Conservation (phyloP, 2,329 filamentous ascomycete genomes). For the Mycosphaerella sp. region DNA sequence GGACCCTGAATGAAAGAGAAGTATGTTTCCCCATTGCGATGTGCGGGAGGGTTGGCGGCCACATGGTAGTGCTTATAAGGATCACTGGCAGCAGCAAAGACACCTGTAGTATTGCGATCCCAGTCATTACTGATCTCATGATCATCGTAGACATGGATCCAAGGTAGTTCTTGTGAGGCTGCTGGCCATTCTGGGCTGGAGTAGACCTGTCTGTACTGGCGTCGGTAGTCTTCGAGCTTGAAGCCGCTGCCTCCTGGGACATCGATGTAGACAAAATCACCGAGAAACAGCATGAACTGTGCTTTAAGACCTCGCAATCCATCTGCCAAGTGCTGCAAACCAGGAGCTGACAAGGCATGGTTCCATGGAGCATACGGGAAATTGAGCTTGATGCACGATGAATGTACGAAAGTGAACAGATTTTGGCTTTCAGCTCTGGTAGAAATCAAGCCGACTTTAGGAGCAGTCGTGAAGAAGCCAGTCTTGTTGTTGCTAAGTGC, state of each 20-base stretch:
- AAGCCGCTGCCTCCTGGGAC: conserved; percentile 75
- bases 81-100: conserved; percentile 73
- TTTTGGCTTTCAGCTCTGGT: conserved; percentile 50
- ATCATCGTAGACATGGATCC: conserved; percentile 95
- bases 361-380: conserved; percentile 84
- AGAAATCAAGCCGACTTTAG: conserved; percentile 59
- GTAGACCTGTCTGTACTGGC: conserved; percentile 94
- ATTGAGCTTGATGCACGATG: conserved; percentile 84
- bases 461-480: conserved; percentile 74
- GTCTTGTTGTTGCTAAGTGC: conserved; percentile 78
- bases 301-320: conserved; percentile 65
- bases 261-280: conserved; percentile 87
- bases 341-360: conserved; percentile 75
- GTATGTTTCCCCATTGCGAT: conserved; percentile 63
- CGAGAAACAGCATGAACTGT: conserved; percentile 67
- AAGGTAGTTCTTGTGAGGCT: conserved; percentile 74
- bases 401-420: conserved; percentile 83
- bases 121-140: conserved; percentile 97
- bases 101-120: conserved; percentile 71
- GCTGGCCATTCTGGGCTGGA: conserved; percentile 84
- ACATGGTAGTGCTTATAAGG: conserved; percentile 85
- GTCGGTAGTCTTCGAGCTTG: conserved; percentile 68
- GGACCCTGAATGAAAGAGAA: conserved; percentile 87
- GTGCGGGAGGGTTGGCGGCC: conserved; percentile 68
- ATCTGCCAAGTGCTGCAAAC: conserved; percentile 69